phyloP scores from a whole-genome alignment of 2,329 filamentous ascomycete species.

The Neoarthrinium moseri region DNA sequence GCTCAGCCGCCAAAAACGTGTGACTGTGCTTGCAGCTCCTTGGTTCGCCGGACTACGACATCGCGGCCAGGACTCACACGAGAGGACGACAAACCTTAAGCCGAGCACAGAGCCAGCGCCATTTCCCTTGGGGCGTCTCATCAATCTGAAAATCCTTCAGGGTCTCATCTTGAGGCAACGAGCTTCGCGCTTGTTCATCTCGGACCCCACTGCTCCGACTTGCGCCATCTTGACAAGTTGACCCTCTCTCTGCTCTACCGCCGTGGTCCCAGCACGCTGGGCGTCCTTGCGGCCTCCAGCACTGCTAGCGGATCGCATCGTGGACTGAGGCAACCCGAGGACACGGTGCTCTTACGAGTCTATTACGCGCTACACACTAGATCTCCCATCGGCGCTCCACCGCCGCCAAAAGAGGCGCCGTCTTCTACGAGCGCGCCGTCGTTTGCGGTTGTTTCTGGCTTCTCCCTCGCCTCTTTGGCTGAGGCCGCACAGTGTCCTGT shows the following conservation, averaged over 20 bases:
- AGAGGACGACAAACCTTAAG: neutral
- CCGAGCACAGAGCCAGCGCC: neutral
- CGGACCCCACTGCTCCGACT: constrained; percentile 1
- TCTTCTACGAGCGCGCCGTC: no score
- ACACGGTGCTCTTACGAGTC: no score
- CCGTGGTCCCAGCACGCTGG: neutral
- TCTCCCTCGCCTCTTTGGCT: neutral
- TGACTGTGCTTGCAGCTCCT: neutral
- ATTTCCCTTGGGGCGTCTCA: neutral
- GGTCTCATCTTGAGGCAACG: constrained; percentile 3
- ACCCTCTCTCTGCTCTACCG: neutral
- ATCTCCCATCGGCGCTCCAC: no score
- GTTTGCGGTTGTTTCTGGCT: no score
- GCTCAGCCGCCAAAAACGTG: neutral
- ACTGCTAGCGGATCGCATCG: no score
- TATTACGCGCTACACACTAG: no score
- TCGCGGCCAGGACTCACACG: neutral
- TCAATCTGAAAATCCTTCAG: neutral
- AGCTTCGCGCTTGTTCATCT: neutral
- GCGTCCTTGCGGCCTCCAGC: no score
- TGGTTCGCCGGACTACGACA: neutral
- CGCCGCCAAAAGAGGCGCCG: no score
- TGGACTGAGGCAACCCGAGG: no score
- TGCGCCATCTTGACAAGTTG: neutral
- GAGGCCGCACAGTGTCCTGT: neutral